Evolutionary conservation across 2,329 filamentous ascomycete species (phyloP).

Genomic region (Incumbomyces delicatus): DNA sequence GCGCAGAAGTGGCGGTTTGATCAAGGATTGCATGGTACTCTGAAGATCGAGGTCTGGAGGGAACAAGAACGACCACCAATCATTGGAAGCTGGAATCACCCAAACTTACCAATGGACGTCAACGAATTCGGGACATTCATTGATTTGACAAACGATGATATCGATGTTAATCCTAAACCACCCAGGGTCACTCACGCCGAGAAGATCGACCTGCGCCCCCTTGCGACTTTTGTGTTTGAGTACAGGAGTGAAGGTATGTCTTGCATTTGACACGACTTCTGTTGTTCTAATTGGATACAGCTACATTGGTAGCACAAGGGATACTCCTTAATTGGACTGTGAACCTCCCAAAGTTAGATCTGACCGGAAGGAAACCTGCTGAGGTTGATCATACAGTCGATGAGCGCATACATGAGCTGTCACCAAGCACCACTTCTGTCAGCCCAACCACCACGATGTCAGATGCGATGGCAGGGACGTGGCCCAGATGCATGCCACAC

Average conservation of each 20-base stretch:
- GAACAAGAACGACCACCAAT: background rate
- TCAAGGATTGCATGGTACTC: conserved; percentile 1
- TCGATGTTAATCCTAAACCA: background rate
- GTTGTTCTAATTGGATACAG: background rate
- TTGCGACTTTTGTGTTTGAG: conserved; percentile 7
- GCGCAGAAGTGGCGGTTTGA: background rate
- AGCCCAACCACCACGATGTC: background rate
- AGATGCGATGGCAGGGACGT: background rate
- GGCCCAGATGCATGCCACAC: background rate
- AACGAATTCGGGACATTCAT: background rate
- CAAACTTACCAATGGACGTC: background rate
- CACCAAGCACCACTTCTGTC: background rate
- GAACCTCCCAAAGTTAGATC: background rate
- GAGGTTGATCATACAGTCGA: background rate
- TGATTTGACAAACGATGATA: background rate
- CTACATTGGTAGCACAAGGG: background rate
- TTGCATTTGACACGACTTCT: background rate
- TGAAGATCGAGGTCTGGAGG: conserved; percentile 5
- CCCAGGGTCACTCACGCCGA: conserved; percentile 1
- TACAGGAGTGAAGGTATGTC: conserved; percentile 5
- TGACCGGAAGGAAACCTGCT: background rate
- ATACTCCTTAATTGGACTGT: background rate
- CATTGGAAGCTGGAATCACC: conserved; percentile 1
- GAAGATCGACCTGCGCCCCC: conserved; percentile 3
- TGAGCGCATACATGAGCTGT: background rate